Evolutionary conservation across 305 asterid genomes (phyloP), one percentile per base, ranked within the genome.

Genomic region (Coffea humblotiana): DNA sequence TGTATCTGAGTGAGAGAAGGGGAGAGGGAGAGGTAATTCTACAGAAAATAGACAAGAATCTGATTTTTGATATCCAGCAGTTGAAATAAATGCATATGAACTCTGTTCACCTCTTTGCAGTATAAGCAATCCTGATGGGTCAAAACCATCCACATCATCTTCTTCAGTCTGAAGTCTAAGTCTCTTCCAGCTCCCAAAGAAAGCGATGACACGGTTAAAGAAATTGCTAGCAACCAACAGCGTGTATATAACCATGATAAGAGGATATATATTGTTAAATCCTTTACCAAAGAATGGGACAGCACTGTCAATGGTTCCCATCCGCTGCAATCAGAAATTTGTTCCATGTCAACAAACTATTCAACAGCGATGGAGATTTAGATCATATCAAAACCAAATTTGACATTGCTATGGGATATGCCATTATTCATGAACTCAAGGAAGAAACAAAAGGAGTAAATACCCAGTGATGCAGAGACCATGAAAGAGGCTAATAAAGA

Each of bases 191-290:
- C 92, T 92, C 77, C 99, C 97, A 82, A 96, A 90, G 90, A 88
- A 94, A 82, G 88, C 91, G 80, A 96, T 94, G 80, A 94, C 86
- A 86, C 92, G 89, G 77, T 96, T 91, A 71, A 94, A 96, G 90
- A 96, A 96, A 86, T 92, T 96, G 94, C 98, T 89, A 21, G 97
- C 98, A 61, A 96, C 99, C 83, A 96, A 84, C 82, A 96, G 81
- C 10, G 99, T 96, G 84, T 90, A 94, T 80, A 96, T 78, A 87
- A 96, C 99, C 99, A 96, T 96, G 83, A 94, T 92, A 86, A 96
- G 98, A 56, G 99, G 99, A 84, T 96, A 96, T 27, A 96, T 94
- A 86, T 87, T 88, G 92, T 96, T 96, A 79, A 96, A 95, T 74
- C 96, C 97, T 68, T 86, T 87, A 80, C 99, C 98, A 70, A 95